Evolutionary conservation across 2,329 filamentous ascomycete species (phyloP).

Genomic region (Calycina herbarum): DNA sequence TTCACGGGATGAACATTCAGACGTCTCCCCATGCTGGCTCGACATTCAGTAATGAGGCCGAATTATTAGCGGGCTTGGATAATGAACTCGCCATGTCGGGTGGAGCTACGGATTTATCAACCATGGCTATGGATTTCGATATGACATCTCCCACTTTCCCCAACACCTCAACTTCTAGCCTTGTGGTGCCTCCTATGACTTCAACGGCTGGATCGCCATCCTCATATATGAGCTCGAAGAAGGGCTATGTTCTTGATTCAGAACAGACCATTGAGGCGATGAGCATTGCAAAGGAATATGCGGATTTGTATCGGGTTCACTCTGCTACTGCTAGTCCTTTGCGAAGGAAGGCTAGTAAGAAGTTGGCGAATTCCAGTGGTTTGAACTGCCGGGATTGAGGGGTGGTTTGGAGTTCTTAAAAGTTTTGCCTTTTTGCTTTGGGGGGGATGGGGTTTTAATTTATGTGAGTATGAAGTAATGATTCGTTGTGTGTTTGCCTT

Average conservation of each 20-base stretch:
- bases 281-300: constrained; percentile 19
- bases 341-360: constrained; percentile 19
- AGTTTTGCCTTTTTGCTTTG: background rate
- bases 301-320: constrained; percentile 24
- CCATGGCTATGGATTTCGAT: constrained; percentile 19
- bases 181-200: no score
- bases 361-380: background rate
- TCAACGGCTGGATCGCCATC: background rate
- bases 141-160: constrained; percentile 4
- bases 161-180: background rate
- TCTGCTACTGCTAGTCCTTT: constrained; percentile 26
- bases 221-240: no score
- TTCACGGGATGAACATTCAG: constrained; percentile 21
- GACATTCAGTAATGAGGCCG: constrained; percentile 21
- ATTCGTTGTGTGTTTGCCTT: background rate
- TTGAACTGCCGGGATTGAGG: background rate
- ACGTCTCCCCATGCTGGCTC: background rate
- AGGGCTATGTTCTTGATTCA: background rate
- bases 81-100: constrained; percentile 17
- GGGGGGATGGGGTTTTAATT: background rate
- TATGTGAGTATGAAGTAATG: background rate
- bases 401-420: background rate
- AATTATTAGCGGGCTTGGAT: constrained; percentile 27
- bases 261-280: constrained; percentile 1
- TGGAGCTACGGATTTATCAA: background rate